These are phyloP conservation scores for Penicillium fimorum DNA, from an alignment of 495 filamentous ascomycete species.

Conservation along the genomic window DNA sequence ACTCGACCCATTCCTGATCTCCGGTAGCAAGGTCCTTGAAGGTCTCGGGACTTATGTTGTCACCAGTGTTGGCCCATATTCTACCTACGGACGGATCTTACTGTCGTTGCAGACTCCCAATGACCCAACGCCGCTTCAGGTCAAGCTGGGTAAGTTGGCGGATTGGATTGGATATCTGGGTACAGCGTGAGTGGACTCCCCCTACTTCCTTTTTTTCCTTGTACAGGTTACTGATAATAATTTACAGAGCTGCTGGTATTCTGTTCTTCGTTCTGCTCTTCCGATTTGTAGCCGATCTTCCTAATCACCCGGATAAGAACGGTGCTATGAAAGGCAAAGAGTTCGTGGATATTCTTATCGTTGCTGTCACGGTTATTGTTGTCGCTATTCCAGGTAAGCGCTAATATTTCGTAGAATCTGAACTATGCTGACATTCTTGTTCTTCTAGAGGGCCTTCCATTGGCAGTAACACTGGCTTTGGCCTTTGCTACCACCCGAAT, in stretches of 20 bases:
- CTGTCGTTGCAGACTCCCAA: constrained; percentile 58
- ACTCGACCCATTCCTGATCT: constrained; percentile 63
- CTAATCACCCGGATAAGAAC: constrained; percentile 39
- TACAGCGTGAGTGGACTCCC: constrained; percentile 33
- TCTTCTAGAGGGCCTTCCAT: constrained; percentile 56
- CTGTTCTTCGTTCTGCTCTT: constrained; percentile 64
- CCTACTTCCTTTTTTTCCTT: not conserved
- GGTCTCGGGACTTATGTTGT: constrained; percentile 64
- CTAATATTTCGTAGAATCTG: not conserved
- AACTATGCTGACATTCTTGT: constrained; percentile 14
- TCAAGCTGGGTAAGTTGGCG: constrained; percentile 60
- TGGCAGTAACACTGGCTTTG: constrained; percentile 67
- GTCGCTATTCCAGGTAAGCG: constrained; percentile 61
- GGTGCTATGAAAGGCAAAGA: constrained; percentile 59
- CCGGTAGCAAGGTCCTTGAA: constrained; percentile 63
- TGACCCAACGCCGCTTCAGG: constrained; percentile 64
- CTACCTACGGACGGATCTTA: constrained; percentile 65
- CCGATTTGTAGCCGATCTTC: constrained; percentile 56
- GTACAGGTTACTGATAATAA: constrained; percentile 25
- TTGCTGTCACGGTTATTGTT: constrained; percentile 68
- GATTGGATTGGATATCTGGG: constrained; percentile 62
- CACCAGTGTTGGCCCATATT: constrained; percentile 61
- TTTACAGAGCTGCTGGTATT: constrained; percentile 54
- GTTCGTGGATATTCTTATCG: constrained; percentile 67
- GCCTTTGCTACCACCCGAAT: constrained; percentile 69